These are phyloP conservation scores for Fusarium globosum DNA, from an alignment of 2,329 filamentous ascomycete genomes.

Conservation along the genomic window DNA sequence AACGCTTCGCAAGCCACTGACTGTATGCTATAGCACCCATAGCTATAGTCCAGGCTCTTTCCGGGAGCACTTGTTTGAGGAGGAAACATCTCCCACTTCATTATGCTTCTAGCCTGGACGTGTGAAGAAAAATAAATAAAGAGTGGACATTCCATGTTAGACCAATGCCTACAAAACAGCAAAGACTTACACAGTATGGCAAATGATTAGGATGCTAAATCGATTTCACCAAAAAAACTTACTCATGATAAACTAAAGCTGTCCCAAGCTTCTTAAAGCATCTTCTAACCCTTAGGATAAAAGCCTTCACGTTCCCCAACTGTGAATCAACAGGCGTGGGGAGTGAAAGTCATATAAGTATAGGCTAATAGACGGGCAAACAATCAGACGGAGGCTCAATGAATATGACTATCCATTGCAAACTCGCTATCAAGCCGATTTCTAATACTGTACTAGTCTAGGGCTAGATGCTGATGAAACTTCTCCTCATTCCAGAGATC, in stretches of 20 bases:
- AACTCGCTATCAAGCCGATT: not conserved
- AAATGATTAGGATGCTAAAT: too few species aligned
- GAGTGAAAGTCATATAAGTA: not conserved
- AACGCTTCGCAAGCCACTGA: constrained; percentile 1
- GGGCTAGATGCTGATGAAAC: not conserved
- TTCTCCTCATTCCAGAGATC: not conserved
- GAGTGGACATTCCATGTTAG: not conserved
- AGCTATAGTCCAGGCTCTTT: not conserved
- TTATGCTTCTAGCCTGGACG: not conserved
- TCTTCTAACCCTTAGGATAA: not conserved
- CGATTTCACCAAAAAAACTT: not conserved
- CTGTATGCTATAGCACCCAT: constrained; percentile 12
- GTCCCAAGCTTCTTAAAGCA: not conserved
- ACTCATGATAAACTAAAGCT: not conserved
- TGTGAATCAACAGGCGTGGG: not conserved
- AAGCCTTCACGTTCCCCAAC: not conserved
- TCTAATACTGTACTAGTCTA: not conserved
- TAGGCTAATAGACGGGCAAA: not conserved
- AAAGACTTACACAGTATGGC: not conserved
- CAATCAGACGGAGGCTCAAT: not conserved
- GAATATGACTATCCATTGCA: not conserved
- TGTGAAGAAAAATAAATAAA: not conserved
- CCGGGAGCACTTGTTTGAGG: constrained; percentile 10
- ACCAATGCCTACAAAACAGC: not conserved
- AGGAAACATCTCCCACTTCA: constrained; percentile 15